phyloP scores from a whole-genome alignment of 139 green algal species.

The Chlorella sp. region DNA sequence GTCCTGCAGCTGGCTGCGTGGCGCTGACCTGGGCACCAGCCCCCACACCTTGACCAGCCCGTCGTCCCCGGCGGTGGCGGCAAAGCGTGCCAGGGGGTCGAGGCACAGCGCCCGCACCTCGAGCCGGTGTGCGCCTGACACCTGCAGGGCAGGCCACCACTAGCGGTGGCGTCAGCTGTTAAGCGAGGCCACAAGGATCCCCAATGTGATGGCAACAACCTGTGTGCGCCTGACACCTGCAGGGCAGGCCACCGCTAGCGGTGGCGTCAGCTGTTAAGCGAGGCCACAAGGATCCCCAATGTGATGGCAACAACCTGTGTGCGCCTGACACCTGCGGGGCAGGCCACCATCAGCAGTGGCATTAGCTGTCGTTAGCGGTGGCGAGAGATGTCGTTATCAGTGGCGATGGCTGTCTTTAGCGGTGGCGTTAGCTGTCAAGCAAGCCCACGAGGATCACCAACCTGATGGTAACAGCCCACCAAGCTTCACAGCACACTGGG shows the following conservation, averaged over 20 bases:
- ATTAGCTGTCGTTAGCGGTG: too few species aligned
- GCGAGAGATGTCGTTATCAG: too few species aligned
- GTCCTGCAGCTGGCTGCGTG: not conserved
- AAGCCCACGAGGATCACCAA: not conserved
- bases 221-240: not conserved
- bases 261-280: not conserved
- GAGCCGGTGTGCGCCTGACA: slow-evolving; percentile 13
- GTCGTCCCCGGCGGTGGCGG: slow-evolving; percentile 35
- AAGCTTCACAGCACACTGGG: not conserved
- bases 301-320: not conserved
- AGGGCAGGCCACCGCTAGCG: not conserved
- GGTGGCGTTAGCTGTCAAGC: not conserved
- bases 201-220: not conserved
- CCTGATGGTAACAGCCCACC: not conserved
- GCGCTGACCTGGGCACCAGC: not conserved
- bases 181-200: not conserved
- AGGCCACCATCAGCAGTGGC: not conserved
- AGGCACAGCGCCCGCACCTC: slow-evolving; percentile 18
- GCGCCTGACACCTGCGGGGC: not conserved
- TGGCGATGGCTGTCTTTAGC: too few species aligned
- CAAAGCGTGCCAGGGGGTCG: slow-evolving; percentile 23
- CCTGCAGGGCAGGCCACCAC: not conserved
- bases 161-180: not conserved
- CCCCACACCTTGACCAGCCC: slow-evolving; percentile 35
- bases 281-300: not conserved